Conservation (phyloP, 768 basidiomycete genomes). For the Suillus spraguei region DNA sequence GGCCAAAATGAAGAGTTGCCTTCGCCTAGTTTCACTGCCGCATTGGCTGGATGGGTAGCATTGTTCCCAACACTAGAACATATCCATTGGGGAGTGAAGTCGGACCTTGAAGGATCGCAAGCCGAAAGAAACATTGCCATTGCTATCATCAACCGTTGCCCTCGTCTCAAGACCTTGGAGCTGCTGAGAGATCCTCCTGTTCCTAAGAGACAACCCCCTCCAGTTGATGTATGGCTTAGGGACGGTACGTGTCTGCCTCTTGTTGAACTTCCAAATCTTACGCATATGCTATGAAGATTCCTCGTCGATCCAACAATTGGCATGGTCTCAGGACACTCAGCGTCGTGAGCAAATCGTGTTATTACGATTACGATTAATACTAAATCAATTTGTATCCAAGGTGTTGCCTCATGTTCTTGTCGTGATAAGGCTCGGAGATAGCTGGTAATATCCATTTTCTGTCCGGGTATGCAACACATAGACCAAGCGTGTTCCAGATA, state of each 20-base stretch:
- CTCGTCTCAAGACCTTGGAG: constrained; percentile 9
- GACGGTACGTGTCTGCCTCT: background rate
- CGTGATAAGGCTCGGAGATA: background rate
- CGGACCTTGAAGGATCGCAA: constrained; percentile 4
- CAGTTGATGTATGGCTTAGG: constrained; percentile 7
- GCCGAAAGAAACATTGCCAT: constrained; percentile 6
- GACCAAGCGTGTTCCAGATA: background rate
- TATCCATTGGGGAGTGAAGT: constrained; percentile 5
- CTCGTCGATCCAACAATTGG: constrained; percentile 5
- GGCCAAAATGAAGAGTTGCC: constrained; percentile 5
- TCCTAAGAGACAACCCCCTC: background rate
- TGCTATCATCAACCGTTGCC: constrained; percentile 1
- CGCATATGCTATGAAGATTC: background rate
- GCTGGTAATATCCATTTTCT: background rate
- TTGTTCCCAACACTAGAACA: constrained; percentile 4
- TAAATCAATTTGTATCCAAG: background rate
- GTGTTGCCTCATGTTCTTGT: constrained; percentile 1
- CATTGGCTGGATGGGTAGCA: constrained; percentile 4
- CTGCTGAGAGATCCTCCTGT: background rate
- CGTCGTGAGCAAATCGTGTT: background rate
- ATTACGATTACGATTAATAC: no score
- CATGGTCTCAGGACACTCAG: background rate
- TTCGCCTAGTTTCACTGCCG: constrained; percentile 2
- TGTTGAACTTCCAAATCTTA: background rate
- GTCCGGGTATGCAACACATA: background rate